phyloP scores from a whole-genome alignment of 139 green algal species.

The Chlorella sp. region DNA sequence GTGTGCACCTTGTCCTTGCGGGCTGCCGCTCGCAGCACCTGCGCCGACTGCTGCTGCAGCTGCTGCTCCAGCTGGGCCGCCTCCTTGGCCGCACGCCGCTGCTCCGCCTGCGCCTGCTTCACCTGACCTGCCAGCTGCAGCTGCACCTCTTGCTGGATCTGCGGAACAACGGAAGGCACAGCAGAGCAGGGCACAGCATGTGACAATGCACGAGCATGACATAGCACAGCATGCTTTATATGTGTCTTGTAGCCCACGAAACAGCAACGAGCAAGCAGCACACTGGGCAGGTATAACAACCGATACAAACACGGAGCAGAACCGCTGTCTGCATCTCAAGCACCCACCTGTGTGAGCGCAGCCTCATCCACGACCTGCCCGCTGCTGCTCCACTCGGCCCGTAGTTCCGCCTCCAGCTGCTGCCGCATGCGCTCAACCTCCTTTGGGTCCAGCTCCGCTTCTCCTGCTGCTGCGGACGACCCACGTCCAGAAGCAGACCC shows the following conservation, averaged over 20 bases:
- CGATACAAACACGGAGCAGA: too few species aligned
- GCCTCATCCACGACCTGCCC: slow-evolving; percentile 34
- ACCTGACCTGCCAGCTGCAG: slow-evolving; percentile 28
- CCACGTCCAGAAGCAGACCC: slow-evolving; percentile 35
- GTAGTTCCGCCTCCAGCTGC: slow-evolving; percentile 65
- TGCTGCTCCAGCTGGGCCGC: slow-evolving; percentile 26
- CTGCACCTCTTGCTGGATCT: slow-evolving; percentile 37
- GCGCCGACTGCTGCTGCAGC: slow-evolving; percentile 25
- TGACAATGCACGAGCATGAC: too few species aligned
- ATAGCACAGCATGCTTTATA: too few species aligned
- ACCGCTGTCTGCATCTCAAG: too few species aligned
- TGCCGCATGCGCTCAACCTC: slow-evolving; percentile 40
- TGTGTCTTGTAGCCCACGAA: too few species aligned
- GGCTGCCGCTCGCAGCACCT: slow-evolving; percentile 13
- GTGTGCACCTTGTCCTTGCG: slow-evolving; percentile 52
- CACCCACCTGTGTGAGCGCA: slow-evolving; percentile 21
- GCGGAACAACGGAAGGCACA: not conserved
- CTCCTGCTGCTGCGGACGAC: not conserved
- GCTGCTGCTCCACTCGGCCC: slow-evolving; percentile 57
- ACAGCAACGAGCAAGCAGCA: too few species aligned
- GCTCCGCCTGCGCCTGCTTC: slow-evolving; percentile 15
- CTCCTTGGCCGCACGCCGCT: slow-evolving; percentile 4
- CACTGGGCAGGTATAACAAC: too few species aligned
- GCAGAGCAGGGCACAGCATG: not conserved
- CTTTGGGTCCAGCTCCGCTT: not conserved